These are phyloP conservation scores for Lactarius sanguifluus DNA, from an alignment of 768 basidiomycete species.

Conservation along the genomic window DNA sequence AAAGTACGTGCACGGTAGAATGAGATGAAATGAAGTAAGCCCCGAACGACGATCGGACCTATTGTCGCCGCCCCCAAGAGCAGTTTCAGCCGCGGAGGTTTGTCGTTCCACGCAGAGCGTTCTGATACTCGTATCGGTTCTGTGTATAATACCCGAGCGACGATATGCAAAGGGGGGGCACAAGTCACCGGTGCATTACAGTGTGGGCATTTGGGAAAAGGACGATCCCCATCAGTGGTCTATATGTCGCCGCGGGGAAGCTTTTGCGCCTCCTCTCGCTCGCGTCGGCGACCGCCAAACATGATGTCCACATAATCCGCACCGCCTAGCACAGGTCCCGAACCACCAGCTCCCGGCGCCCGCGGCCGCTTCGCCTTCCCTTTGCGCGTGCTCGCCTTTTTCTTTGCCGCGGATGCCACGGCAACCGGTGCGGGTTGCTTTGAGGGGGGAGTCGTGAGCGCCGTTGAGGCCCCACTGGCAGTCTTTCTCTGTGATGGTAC, in stretches of 20 bases:
- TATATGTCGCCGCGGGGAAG: slow-evolving; percentile 39
- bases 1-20: too few relatives aligned
- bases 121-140: neutral
- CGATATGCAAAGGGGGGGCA: neutral
- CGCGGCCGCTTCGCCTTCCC: slow-evolving; percentile 38
- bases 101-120: neutral
- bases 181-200: neutral
- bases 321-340: slow-evolving; percentile 58
- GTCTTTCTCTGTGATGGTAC: slow-evolving; percentile 34
- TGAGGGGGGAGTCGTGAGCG: slow-evolving; percentile 17
- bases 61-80: neutral
- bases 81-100: neutral
- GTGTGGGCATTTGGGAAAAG: too few relatives aligned
- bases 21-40: too few relatives aligned
- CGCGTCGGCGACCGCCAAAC: slow-evolving; percentile 69
- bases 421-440: slow-evolving; percentile 28
- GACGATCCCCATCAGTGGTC: too few relatives aligned
- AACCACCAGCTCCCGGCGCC: slow-evolving; percentile 31
- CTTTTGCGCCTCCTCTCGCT: slow-evolving; percentile 63
- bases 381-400: slow-evolving; percentile 49
- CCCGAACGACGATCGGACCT: neutral
- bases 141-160: neutral
- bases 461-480: slow-evolving; percentile 10
- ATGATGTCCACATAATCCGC: slow-evolving; percentile 76
- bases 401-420: slow-evolving; percentile 39